Conservation (phyloP, 139 green algal species). For the Chlamydomonas incerta region DNA sequence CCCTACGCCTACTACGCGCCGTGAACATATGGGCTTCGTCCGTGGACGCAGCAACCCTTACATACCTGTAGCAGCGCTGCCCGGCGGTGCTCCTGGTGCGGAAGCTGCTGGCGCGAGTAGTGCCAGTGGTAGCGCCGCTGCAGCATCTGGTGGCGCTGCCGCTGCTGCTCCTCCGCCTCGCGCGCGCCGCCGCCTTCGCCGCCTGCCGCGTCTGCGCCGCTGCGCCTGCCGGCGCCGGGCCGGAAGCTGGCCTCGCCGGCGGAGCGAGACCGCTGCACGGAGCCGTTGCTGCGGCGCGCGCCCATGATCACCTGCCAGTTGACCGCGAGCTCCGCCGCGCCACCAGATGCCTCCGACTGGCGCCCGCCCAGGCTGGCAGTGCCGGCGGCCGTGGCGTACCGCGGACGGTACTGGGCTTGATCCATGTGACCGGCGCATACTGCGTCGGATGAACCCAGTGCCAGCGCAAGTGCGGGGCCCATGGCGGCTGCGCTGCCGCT, state of each 20-base stretch:
- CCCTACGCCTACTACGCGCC: too few species aligned
- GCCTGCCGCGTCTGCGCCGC: too few species aligned
- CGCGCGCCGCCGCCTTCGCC: not conserved
- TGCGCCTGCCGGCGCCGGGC: not conserved
- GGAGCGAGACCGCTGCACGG: slow-evolving; percentile 16
- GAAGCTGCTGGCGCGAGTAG: not conserved
- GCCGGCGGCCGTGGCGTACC: too few species aligned
- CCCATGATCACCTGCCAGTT: not conserved
- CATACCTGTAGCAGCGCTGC: slow-evolving; percentile 6
- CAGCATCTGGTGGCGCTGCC: not conserved
- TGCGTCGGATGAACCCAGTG: too few species aligned
- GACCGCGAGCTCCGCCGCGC: not conserved
- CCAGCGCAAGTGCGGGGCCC: too few species aligned
- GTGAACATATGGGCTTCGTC: too few species aligned
- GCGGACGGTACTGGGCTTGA: too few species aligned
- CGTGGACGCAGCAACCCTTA: too few species aligned
- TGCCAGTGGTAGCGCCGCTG: not conserved
- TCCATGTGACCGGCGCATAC: too few species aligned
- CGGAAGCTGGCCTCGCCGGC: slow-evolving; percentile 2
- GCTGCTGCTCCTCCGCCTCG: not conserved
- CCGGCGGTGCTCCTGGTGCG: slow-evolving; percentile 32
- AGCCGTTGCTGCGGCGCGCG: not conserved
- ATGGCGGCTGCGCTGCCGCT: too few species aligned
- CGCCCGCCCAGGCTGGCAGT: too few species aligned
- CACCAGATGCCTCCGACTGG: not conserved